Evolutionary conservation across 208 protist species (phyloP).

Genomic region (Acanthamoeba royreba): DNA sequence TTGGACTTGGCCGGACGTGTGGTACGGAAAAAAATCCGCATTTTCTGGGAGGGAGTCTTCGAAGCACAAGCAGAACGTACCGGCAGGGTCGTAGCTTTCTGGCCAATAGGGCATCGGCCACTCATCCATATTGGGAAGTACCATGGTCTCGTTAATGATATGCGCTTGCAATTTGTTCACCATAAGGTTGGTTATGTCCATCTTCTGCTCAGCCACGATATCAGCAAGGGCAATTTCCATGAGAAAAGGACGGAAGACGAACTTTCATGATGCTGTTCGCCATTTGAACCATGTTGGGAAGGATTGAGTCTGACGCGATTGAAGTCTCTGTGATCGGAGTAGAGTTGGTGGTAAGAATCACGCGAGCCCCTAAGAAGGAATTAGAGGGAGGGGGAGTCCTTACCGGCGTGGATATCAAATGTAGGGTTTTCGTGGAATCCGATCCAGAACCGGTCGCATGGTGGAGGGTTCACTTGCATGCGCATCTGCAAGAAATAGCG

Average conservation of each 20-base stretch:
- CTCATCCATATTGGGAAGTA: conserved; percentile 26
- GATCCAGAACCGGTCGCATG: conserved; percentile 34
- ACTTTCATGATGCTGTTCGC: conserved; percentile 29
- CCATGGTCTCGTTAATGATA: conserved; percentile 25
- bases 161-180: conserved; percentile 24
- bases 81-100: neutral
- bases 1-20: neutral
- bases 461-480: neutral
- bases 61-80: neutral
- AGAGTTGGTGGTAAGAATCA: neutral
- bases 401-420: conserved; percentile 4
- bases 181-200: conserved; percentile 8
- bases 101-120: conserved; percentile 37
- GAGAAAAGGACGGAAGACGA: neutral
- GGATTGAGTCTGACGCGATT: neutral
- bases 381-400: neutral
- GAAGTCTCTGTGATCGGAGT: neutral
- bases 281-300: conserved; percentile 13
- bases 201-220: neutral
- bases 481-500: neutral
- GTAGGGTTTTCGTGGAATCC: conserved; percentile 3
- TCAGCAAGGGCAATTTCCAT: neutral
- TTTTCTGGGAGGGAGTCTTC: neutral
- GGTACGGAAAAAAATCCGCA: neutral
- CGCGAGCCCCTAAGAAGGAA: neutral